Conservation (phyloP, 768 basidiomycete genomes). For the Leccinum aurantiacum region DNA sequence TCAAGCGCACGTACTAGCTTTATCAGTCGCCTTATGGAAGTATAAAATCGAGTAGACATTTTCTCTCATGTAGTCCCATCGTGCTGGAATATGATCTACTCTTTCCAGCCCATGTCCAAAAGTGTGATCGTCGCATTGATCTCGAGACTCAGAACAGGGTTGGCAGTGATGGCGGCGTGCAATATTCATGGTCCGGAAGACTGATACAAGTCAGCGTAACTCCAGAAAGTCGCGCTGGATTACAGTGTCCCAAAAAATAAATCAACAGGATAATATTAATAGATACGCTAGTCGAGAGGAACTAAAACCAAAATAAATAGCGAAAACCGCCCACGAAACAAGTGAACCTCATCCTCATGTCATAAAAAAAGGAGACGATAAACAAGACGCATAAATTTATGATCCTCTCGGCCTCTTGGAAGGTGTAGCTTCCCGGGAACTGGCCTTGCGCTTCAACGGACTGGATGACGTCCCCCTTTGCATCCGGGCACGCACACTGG, state of each 20-base stretch:
- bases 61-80: constrained; percentile 8
- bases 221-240: background rate
- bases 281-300: background rate
- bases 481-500: background rate
- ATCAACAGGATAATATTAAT: background rate
- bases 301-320: background rate
- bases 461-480: background rate
- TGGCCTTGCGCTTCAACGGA: constrained; percentile 25
- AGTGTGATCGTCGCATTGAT: background rate
- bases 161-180: background rate
- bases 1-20: constrained; percentile 88
- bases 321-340: background rate
- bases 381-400: background rate
- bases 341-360: background rate
- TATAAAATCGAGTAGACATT: constrained; percentile 8
- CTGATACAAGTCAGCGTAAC: background rate
- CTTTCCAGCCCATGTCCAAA: background rate
- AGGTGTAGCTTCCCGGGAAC: background rate
- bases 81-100: constrained; percentile 14
- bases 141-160: background rate
- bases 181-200: background rate
- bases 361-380: background rate
- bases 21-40: background rate
- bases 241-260: background rate
- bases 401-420: constrained; percentile 23